These are phyloP conservation scores for Paulownia fortunei DNA, from an alignment of 257 asterid species.

Conservation along the genomic window DNA sequence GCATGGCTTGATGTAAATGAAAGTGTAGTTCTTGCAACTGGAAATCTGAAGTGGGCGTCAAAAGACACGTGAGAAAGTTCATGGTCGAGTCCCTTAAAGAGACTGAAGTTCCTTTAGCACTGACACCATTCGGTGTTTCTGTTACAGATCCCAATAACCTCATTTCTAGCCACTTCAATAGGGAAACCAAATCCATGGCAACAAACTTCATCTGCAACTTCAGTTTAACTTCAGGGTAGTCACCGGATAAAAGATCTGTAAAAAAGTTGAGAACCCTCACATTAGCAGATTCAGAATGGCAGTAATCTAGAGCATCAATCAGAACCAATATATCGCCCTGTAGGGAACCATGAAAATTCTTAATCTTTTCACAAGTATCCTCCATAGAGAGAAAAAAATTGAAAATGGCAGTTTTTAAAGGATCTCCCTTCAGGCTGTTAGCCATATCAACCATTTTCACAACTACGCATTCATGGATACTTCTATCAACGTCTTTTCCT, in stretches of 20 bases:
- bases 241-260: slow-evolving; percentile 76
- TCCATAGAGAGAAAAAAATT: slow-evolving; percentile 63
- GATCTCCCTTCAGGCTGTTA: slow-evolving; percentile 66
- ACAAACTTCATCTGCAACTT: slow-evolving; percentile 75
- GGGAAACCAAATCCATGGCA: slow-evolving; percentile 61
- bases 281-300: slow-evolving; percentile 80
- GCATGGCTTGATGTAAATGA: slow-evolving; percentile 81
- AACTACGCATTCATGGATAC: slow-evolving; percentile 67
- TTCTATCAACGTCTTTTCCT: slow-evolving; percentile 54
- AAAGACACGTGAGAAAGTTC: slow-evolving; percentile 68
- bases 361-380: slow-evolving; percentile 54
- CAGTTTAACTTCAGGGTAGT: slow-evolving; percentile 59
- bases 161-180: slow-evolving; percentile 83
- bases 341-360: slow-evolving; percentile 61
- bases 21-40: slow-evolving; percentile 60
- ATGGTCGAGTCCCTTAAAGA: slow-evolving; percentile 79
- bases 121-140: slow-evolving; percentile 51
- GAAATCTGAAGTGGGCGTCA: slow-evolving; percentile 53
- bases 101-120: slow-evolving; percentile 63
- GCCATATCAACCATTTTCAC: slow-evolving; percentile 69
- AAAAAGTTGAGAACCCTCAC: slow-evolving; percentile 79
- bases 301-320: slow-evolving; percentile 72
- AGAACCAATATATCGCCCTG: slow-evolving; percentile 75
- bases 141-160: slow-evolving; percentile 74
- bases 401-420: slow-evolving; percentile 51